Percentiles rank a stretch among this genome's conserved stretches.
Evolutionary conservation across 345 rosid species (phyloP).

Genomic region (Camelina hispida): DNA sequence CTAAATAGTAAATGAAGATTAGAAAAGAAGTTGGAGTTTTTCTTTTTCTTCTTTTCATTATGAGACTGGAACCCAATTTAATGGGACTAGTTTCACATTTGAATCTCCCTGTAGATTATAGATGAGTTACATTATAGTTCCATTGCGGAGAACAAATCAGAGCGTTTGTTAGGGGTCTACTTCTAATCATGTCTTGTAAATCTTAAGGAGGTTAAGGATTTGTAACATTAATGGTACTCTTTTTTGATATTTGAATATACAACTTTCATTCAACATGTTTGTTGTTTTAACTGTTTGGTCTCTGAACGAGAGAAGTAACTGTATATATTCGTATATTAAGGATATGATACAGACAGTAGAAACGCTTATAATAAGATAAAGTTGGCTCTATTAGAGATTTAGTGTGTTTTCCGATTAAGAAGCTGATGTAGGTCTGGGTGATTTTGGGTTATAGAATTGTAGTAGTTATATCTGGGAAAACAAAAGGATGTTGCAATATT

Average conservation of each 20-base stretch:
- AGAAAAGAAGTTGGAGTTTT: neutral
- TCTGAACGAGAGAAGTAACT: too few relatives aligned
- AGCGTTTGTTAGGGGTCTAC: slow-evolving; percentile 33
- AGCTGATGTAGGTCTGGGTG: too few relatives aligned
- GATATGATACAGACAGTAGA: too few relatives aligned
- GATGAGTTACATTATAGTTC: slow-evolving; percentile 35
- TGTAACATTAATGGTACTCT: neutral
- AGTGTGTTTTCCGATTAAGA: too few relatives aligned
- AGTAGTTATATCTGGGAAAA: too few relatives aligned
- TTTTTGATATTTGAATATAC: slow-evolving; percentile 10
- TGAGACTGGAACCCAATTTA: slow-evolving; percentile 12
- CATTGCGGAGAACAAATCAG: slow-evolving; percentile 36
- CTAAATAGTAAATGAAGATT: slow-evolving; percentile 39
- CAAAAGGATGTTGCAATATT: neutral
- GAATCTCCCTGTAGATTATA: slow-evolving; percentile 13
- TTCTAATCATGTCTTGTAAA: slow-evolving; percentile 39
- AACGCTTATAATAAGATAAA: too few relatives aligned
- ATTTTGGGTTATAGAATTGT: too few relatives aligned
- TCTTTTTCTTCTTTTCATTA: neutral
- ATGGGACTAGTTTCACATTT: slow-evolving; percentile 26
- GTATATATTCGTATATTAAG: too few relatives aligned
- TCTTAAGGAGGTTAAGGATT: slow-evolving; percentile 1
- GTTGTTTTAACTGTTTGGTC: too few relatives aligned
- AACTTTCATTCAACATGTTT: neutral
- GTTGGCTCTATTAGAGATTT: too few relatives aligned